These are phyloP conservation scores for Neophaeococcomyces mojaviensis DNA, from an alignment of 2,329 filamentous ascomycete species.

Conservation along the genomic window DNA sequence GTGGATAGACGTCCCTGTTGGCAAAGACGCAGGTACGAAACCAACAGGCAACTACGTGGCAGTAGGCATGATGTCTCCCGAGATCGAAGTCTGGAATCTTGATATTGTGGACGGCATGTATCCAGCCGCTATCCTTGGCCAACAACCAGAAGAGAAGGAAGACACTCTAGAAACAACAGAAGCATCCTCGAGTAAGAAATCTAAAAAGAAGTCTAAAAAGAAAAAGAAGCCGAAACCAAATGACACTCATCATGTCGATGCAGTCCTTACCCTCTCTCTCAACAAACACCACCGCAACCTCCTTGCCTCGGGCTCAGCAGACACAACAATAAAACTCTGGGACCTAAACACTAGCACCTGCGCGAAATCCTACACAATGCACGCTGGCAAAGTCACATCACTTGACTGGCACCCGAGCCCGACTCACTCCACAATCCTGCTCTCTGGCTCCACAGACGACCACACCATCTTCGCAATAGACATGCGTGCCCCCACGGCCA, in stretches of 20 bases:
- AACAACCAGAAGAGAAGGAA: conserved; percentile 49
- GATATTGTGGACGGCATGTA: conserved; percentile 98
- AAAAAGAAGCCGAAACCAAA: conserved; percentile 88
- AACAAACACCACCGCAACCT: conserved; percentile 93
- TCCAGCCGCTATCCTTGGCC: conserved; percentile 88
- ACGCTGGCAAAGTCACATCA: conserved; percentile 88
- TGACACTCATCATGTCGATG: conserved; percentile 87
- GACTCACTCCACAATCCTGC: conserved; percentile 72
- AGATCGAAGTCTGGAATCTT: conserved; percentile 97
- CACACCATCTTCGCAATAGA: conserved; percentile 89
- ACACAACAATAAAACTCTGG: conserved; percentile 97
- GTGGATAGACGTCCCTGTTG: conserved; percentile 89
- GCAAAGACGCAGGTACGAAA: conserved; percentile 58
- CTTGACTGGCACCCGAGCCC: conserved; percentile 79
- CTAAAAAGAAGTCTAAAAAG: conserved; percentile 59
- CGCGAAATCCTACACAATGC: conserved; percentile 90
- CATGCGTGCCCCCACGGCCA: conserved; percentile 84
- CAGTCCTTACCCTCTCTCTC: conserved; percentile 80
- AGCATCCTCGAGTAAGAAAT: conserved; percentile 9
- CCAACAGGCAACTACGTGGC: conserved; percentile 83
- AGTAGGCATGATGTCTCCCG: conserved; percentile 92
- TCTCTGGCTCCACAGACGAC: conserved; percentile 84
- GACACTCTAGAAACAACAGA: conserved; percentile 36
- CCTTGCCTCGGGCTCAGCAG: conserved; percentile 87
- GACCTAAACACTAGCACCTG: conserved; percentile 86